phyloP scores from a whole-genome alignment of 2,329 filamentous ascomycete species.

The Fusarium brachygibbosum region DNA sequence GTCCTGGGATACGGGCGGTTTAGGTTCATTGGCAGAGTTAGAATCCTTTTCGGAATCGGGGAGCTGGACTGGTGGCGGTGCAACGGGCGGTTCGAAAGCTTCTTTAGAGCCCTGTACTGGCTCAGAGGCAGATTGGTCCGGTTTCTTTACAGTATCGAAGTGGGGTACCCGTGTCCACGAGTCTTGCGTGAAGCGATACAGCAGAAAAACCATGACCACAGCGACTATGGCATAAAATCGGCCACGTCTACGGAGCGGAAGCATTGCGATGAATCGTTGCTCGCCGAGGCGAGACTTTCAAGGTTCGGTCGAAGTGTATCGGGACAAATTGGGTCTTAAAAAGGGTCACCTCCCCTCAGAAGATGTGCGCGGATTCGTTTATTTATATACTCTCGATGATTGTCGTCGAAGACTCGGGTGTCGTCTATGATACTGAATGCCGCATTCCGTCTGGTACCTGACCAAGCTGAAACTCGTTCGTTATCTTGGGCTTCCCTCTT shows the following conservation, averaged over 20 bases:
- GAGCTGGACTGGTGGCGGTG: slow-evolving; percentile 34
- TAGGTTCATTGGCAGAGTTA: slow-evolving; percentile 23
- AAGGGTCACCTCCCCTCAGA: neutral
- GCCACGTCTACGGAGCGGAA: slow-evolving; percentile 71
- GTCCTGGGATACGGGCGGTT: slow-evolving; percentile 22
- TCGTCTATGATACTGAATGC: slow-evolving; percentile 21
- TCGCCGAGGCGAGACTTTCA: slow-evolving; percentile 48
- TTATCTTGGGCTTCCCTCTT: slow-evolving; percentile 4
- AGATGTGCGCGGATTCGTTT: neutral
- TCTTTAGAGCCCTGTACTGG: slow-evolving; percentile 32
- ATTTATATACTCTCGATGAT: slow-evolving; percentile 9
- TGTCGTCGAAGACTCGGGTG: slow-evolving; percentile 21
- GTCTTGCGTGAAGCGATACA: slow-evolving; percentile 64
- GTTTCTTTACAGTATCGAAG: slow-evolving; percentile 24
- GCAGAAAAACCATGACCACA: slow-evolving; percentile 66
- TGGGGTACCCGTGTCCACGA: slow-evolving; percentile 53
- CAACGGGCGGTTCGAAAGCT: slow-evolving; percentile 35
- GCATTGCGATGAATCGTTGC: slow-evolving; percentile 51
- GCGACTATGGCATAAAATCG: slow-evolving; percentile 71
- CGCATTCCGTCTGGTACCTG: slow-evolving; percentile 34
- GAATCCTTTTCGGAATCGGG: slow-evolving; percentile 31
- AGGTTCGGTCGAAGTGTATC: slow-evolving; percentile 3
- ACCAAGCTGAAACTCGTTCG: neutral
- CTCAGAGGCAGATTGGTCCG: slow-evolving; percentile 24
- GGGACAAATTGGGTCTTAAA: neutral